Percentiles rank a stretch among this genome's conserved stretches.
These are phyloP conservation scores for Huntiella bhutanensis DNA, from an alignment of 2,329 filamentous ascomycete genomes.

Conservation along the genomic window DNA sequence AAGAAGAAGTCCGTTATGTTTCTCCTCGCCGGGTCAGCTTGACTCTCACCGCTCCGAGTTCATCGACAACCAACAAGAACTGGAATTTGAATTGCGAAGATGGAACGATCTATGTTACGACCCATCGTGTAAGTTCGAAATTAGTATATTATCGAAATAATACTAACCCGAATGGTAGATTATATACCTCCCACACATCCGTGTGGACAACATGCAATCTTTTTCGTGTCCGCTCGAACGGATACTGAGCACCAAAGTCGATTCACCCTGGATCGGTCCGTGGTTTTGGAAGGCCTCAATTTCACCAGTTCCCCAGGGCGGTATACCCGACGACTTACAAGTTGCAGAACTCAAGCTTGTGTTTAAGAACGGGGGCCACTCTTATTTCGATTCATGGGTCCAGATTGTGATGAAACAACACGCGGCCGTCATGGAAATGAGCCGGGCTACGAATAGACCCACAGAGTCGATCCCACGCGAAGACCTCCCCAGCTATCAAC, in stretches of 20 bases:
- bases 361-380: conserved; percentile 90
- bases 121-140: conserved; percentile 49
- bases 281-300: conserved; percentile 76
- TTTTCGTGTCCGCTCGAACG: no score
- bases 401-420: conserved; percentile 71
- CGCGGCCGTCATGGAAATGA: conserved; percentile 60
- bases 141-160: neutral
- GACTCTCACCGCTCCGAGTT: conserved; percentile 51
- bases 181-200: conserved; percentile 53
- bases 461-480: conserved; percentile 56
- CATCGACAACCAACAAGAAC: conserved; percentile 23
- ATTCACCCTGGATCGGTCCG: conserved; percentile 78
- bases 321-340: conserved; percentile 54
- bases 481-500: conserved; percentile 60
- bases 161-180: conserved; percentile 31
- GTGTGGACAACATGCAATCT: no score
- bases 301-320: conserved; percentile 64
- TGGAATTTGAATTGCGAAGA: conserved; percentile 41
- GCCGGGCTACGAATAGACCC: conserved; percentile 44
- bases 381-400: conserved; percentile 69
- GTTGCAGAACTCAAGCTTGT: conserved; percentile 66
- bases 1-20: conserved; percentile 64
- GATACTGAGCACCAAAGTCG: no score
- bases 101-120: conserved; percentile 65
- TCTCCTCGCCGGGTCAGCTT: conserved; percentile 64